Conservation (phyloP, 2,329 filamentous ascomycete species). For the Fusarium pilosicola region DNA sequence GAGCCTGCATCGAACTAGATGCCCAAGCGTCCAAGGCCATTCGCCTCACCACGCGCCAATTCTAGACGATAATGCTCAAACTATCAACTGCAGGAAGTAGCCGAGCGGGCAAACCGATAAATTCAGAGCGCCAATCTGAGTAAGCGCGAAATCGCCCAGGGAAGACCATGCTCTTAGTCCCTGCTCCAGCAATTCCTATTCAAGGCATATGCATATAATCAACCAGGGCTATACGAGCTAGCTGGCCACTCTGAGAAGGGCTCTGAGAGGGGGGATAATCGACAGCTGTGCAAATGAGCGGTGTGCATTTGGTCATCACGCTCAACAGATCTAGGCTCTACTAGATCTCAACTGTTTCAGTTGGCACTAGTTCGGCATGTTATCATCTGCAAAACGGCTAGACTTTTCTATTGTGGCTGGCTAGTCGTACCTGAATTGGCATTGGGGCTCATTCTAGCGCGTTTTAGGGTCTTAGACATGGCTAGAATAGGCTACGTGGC, state of each 20-base stretch:
- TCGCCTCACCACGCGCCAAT: background rate
- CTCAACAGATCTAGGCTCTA: background rate
- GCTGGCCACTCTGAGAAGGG: no score
- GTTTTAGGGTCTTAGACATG: fast-evolving
- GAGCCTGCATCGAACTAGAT: background rate
- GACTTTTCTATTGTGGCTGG: background rate
- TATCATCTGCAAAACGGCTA: background rate
- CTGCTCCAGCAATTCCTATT: no score
- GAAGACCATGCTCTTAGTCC: no score
- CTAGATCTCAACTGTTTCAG: background rate
- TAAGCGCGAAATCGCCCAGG: background rate
- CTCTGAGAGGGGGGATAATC: no score
- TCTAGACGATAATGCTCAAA: no score
- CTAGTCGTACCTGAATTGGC: background rate
- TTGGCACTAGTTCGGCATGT: background rate
- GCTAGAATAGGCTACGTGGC: background rate
- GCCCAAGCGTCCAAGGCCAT: no score
- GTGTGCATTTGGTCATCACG: background rate
- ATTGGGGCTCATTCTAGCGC: background rate
- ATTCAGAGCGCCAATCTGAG: background rate
- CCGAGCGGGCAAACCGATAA: background rate
- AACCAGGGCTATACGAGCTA: no score
- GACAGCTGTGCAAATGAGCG: background rate
- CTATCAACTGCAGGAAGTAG: background rate
- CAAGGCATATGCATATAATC: no score